phyloP scores from a whole-genome alignment of 495 filamentous ascomycete species.

The Aspergillus ostianus region DNA sequence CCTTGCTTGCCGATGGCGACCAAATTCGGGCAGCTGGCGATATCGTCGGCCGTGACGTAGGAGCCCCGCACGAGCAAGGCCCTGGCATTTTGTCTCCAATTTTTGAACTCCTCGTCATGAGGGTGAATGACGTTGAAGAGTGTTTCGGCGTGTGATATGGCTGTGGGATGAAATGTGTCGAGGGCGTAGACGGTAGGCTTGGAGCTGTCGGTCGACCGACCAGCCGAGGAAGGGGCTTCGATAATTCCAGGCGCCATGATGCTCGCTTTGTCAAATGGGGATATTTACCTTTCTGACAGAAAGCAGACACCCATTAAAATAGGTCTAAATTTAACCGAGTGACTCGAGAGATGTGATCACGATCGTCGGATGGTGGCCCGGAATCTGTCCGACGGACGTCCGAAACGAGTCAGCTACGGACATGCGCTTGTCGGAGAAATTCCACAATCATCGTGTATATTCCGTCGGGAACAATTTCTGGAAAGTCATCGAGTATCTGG shows the following conservation, averaged over 20 bases:
- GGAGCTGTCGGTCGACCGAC: background rate
- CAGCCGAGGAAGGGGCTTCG: too few relatives aligned
- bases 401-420: too few relatives aligned
- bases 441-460: too few relatives aligned
- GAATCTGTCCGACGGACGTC: too few relatives aligned
- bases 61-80: constrained; percentile 24
- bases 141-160: constrained; percentile 22
- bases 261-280: too few relatives aligned
- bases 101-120: constrained; percentile 18
- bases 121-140: constrained; percentile 27
- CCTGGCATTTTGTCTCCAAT: constrained; percentile 26
- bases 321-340: too few relatives aligned
- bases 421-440: too few relatives aligned
- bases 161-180: constrained; percentile 22
- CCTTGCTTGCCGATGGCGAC: constrained; percentile 39
- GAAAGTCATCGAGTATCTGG: background rate
- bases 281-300: too few relatives aligned
- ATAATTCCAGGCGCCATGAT: background rate
- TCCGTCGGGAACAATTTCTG: too few relatives aligned
- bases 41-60: constrained; percentile 27
- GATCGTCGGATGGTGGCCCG: too few relatives aligned
- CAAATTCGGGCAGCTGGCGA: constrained; percentile 27
- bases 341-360: too few relatives aligned
- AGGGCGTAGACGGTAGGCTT: constrained; percentile 32
- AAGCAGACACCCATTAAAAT: too few relatives aligned